A percentile compares a stretch with the other conserved stretches of the same genome.
phyloP scores from a whole-genome alignment of 2,329 filamentous ascomycete species.

The Fusarium luffae region DNA sequence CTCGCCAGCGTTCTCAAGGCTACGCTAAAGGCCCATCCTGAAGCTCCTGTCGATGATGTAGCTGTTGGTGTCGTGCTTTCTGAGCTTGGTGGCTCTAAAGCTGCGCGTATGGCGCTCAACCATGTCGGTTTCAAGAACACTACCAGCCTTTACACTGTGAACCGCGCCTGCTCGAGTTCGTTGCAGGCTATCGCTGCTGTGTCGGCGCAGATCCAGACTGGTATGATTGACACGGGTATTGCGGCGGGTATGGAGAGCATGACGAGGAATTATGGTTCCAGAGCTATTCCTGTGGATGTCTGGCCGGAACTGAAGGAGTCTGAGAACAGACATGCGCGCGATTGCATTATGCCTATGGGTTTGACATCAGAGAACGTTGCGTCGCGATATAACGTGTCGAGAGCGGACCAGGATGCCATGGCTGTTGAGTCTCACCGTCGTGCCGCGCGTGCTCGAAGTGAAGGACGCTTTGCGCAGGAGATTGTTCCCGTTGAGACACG shows the following conservation, averaged over 20 bases:
- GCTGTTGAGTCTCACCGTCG: conserved; percentile 79
- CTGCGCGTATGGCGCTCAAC: conserved; percentile 89
- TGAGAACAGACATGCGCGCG: conserved; percentile 74
- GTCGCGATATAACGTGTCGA: conserved; percentile 75
- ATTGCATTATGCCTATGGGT: conserved; percentile 96
- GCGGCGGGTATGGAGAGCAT: conserved; percentile 96
- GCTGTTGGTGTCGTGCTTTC: conserved; percentile 89
- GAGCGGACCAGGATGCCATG: conserved; percentile 85
- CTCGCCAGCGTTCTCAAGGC: conserved; percentile 70
- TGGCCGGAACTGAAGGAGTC: conserved; percentile 79
- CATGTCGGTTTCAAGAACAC: conserved; percentile 80
- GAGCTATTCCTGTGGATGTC: conserved; percentile 84
- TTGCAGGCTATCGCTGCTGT: conserved; percentile 81
- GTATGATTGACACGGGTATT: conserved; percentile 78
- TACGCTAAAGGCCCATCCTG: conserved; percentile 70
- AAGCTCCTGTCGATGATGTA: conserved; percentile 76
- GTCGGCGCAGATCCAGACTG: conserved; percentile 79
- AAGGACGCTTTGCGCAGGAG: conserved; percentile 79
- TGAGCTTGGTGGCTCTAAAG: conserved; percentile 90
- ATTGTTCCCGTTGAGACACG: conserved; percentile 82
- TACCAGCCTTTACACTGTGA: conserved; percentile 86
- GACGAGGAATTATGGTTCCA: conserved; percentile 87
- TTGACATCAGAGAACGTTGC: conserved; percentile 91
- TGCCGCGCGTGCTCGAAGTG: conserved; percentile 75
- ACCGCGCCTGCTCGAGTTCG: conserved; percentile 84